Conservation (phyloP, 441 rosid species). For the Populus hybrid region DNA sequence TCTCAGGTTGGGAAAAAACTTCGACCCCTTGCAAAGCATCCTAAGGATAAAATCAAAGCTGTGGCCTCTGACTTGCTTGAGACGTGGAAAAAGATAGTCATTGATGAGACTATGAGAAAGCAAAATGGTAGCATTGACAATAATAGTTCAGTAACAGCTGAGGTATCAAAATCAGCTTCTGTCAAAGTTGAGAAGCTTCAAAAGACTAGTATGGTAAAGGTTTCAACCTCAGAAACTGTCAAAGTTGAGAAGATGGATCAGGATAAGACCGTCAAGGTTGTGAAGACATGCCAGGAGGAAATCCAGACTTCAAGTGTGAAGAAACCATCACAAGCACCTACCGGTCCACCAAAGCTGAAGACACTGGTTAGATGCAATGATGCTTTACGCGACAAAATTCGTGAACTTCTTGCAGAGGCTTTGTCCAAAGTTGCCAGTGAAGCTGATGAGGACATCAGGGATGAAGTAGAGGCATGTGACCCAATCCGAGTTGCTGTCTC, state of each 20-base stretch:
- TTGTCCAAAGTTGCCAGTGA: slow-evolving; percentile 62
- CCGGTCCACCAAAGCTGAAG: slow-evolving; percentile 64
- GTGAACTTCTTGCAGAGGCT: slow-evolving; percentile 78
- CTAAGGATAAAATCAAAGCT: slow-evolving; percentile 50
- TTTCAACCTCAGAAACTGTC: slow-evolving; percentile 32
- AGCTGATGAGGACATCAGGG: slow-evolving; percentile 48
- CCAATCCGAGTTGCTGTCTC: slow-evolving; percentile 78
- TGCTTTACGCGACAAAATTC: slow-evolving; percentile 76
- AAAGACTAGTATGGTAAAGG: slow-evolving; percentile 30
- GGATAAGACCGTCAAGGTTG: slow-evolving; percentile 41
- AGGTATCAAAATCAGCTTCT: slow-evolving; percentile 32
- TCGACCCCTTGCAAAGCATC: slow-evolving; percentile 85
- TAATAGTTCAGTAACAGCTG: slow-evolving; percentile 29
- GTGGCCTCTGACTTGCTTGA: slow-evolving; percentile 75
- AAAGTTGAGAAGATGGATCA: slow-evolving; percentile 36
- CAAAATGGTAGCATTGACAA: slow-evolving; percentile 44
- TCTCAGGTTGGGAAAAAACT: slow-evolving; percentile 89
- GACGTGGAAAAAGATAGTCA: slow-evolving; percentile 78
- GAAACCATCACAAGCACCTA: slow-evolving; percentile 38
- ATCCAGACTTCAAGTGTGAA: slow-evolving; percentile 33
- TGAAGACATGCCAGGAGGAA: slow-evolving; percentile 40
- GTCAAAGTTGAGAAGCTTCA: slow-evolving; percentile 52
- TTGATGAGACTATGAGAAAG: slow-evolving; percentile 73
- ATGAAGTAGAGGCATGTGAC: slow-evolving; percentile 52
- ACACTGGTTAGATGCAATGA: slow-evolving; percentile 72